Percentiles rank a stretch among this genome's conserved stretches.
Evolutionary conservation across 345 rosid genomes (phyloP).

Genomic region (Salix koriyanagi): DNA sequence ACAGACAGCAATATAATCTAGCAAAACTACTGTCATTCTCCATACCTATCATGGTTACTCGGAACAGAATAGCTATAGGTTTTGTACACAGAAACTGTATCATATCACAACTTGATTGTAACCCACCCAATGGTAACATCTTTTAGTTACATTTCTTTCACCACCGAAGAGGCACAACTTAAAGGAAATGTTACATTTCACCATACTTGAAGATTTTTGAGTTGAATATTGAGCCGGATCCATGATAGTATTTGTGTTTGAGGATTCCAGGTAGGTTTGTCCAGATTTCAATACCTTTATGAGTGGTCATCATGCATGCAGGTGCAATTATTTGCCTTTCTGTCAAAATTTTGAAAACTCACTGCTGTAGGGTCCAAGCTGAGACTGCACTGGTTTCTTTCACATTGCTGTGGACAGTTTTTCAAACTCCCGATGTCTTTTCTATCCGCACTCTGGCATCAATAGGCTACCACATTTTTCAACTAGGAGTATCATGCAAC

Average conservation of each 20-base stretch:
- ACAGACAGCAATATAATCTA: constrained; percentile 28
- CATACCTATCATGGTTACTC: not conserved
- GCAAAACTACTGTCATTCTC: not conserved
- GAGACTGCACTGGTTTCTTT: not conserved
- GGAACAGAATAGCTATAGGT: not conserved
- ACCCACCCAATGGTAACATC: not conserved
- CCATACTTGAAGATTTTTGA: not conserved
- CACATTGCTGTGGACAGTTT: not conserved
- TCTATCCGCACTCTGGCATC: not conserved
- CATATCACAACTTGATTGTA: not conserved
- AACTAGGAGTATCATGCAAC: too few relatives aligned
- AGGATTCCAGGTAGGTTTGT: not conserved
- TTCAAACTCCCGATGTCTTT: not conserved
- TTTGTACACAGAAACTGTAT: constrained; percentile 5
- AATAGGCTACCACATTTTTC: not conserved
- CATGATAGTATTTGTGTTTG: not conserved
- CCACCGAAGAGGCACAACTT: not conserved
- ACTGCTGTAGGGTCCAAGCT: not conserved
- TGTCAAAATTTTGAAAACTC: not conserved
- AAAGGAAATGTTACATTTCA: not conserved
- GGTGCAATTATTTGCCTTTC: not conserved
- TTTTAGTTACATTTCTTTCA: not conserved
- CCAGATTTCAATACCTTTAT: too few relatives aligned
- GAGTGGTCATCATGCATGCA: not conserved
- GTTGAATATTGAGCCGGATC: not conserved